Conservation (phyloP, 2,329 filamentous ascomycete genomes). For the Samsoniella hepiali region DNA sequence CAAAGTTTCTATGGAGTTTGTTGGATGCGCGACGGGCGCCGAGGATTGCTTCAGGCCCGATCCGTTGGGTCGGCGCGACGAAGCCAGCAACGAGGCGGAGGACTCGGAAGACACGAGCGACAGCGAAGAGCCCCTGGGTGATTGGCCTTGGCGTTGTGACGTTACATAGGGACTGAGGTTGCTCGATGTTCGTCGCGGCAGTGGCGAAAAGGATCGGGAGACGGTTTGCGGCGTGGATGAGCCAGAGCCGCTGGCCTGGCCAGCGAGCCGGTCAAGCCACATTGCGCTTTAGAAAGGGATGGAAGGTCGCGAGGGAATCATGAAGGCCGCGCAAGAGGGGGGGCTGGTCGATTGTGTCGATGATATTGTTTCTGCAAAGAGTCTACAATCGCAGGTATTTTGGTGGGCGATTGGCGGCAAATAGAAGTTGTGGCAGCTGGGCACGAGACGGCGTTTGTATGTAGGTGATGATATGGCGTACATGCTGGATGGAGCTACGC, state of each 20-base stretch:
- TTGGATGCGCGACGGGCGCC: conserved; percentile 45
- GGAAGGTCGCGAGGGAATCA: conserved; percentile 19
- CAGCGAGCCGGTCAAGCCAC: conserved; percentile 88
- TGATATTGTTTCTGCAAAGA: neutral
- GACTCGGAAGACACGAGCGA: conserved; percentile 78
- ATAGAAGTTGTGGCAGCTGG: neutral
- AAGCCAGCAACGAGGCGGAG: conserved; percentile 67
- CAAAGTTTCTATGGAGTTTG: conserved; percentile 71
- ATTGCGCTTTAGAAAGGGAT: conserved; percentile 45
- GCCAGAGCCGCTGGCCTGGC: conserved; percentile 58
- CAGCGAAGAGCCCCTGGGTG: conserved; percentile 71
- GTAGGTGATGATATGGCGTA: conserved; percentile 15
- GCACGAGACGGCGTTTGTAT: conserved; percentile 14
- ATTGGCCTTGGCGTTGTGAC: conserved; percentile 64
- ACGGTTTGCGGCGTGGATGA: conserved; percentile 59
- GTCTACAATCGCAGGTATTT: neutral
- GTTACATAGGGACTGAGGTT: conserved; percentile 67
- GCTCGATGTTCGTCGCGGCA: conserved; percentile 63
- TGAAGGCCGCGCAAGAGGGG: neutral
- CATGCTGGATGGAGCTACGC: conserved; percentile 9
- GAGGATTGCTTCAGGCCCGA: conserved; percentile 61
- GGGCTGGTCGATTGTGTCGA: neutral
- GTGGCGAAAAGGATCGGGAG: conserved; percentile 69
- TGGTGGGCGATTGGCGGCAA: neutral
- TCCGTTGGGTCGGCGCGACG: conserved; percentile 63